Evolutionary conservation across 1,284 basidiomycete species (phyloP).

Genomic region (Sporisorium iseilematis-ciliati): DNA sequence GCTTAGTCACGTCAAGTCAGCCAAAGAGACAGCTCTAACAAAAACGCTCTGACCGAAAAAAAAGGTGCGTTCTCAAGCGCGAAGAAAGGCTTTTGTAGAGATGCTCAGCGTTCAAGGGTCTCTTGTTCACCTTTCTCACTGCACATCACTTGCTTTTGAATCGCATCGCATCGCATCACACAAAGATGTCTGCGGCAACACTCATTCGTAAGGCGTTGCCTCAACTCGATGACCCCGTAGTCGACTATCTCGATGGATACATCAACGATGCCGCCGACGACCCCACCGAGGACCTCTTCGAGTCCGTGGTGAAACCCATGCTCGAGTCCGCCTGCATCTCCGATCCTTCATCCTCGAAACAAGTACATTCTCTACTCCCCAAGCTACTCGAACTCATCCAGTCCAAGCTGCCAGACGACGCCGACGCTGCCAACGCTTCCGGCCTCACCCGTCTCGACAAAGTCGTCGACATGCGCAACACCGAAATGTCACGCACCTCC

Average conservation of each 20-base stretch:
- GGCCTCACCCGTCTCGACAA: slow-evolving; percentile 78
- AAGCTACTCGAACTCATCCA: slow-evolving; percentile 60
- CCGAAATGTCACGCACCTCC: slow-evolving; percentile 71
- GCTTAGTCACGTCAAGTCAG: neutral
- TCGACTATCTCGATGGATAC: slow-evolving; percentile 91
- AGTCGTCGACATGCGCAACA: slow-evolving; percentile 92
- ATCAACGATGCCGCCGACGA: slow-evolving; percentile 83
- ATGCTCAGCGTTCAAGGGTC: neutral
- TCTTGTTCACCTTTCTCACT: neutral
- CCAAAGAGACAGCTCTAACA: neutral
- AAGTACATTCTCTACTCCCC: slow-evolving; percentile 50
- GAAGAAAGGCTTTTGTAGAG: slow-evolving; percentile 1
- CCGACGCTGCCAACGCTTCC: slow-evolving; percentile 71
- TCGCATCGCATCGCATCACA: neutral
- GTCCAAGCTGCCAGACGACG: slow-evolving; percentile 53
- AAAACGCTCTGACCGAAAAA: neutral
- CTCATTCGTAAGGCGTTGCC: slow-evolving; percentile 84
- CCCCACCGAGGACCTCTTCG: slow-evolving; percentile 58
- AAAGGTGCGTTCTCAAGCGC: neutral
- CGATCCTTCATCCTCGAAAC: slow-evolving; percentile 52
- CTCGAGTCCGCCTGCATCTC: slow-evolving; percentile 64
- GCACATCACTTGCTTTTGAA: neutral
- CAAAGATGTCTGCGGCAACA: slow-evolving; percentile 74
- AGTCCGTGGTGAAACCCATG: slow-evolving; percentile 62
- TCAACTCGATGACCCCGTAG: slow-evolving; percentile 90